A percentile compares a stretch with the other conserved stretches of the same genome.
Evolutionary conservation across 2,329 filamentous ascomycete genomes (phyloP).

Genomic region (Fusarium virguliforme): DNA sequence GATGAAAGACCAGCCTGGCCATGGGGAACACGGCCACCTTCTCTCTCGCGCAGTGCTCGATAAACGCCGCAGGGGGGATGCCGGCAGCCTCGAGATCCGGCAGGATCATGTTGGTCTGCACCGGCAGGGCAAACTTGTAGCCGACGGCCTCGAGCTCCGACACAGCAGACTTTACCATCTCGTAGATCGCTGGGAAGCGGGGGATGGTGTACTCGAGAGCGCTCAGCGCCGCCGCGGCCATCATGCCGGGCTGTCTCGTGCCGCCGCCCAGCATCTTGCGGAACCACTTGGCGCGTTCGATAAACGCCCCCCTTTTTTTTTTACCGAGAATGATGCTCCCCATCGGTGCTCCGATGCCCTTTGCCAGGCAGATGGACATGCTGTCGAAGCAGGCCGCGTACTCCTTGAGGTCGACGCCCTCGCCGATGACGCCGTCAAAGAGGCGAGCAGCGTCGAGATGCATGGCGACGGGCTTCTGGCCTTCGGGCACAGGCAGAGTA

Average conservation of each 20-base stretch:
- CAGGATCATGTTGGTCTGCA: slow-evolving; percentile 44
- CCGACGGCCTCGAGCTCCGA: not conserved
- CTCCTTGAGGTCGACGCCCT: too few species aligned
- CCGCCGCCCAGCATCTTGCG: slow-evolving; percentile 81
- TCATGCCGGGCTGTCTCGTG: slow-evolving; percentile 77
- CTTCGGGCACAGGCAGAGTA: too few species aligned
- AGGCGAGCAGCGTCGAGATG: too few species aligned
- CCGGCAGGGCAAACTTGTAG: slow-evolving; percentile 28
- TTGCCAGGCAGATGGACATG: too few species aligned
- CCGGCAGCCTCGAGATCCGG: slow-evolving; percentile 34
- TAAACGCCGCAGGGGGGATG: slow-evolving; percentile 29
- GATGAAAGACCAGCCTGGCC: not conserved
- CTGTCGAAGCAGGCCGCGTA: too few species aligned
- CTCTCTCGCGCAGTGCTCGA: not conserved
- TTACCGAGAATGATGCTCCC: slow-evolving; percentile 77
- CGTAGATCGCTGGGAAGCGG: not conserved
- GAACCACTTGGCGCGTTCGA: slow-evolving; percentile 56
- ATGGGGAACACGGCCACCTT: not conserved
- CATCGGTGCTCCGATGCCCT: slow-evolving; percentile 77
- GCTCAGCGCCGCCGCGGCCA: slow-evolving; percentile 77
- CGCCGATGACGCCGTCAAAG: too few species aligned
- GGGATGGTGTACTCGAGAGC: slow-evolving; percentile 63
- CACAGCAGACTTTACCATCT: not conserved
- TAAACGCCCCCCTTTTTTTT: slow-evolving; percentile 44
- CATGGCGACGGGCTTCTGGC: too few species aligned